Conservation (phyloP, 2,329 filamentous ascomycete species). For the Dactylella cylindrospora region DNA sequence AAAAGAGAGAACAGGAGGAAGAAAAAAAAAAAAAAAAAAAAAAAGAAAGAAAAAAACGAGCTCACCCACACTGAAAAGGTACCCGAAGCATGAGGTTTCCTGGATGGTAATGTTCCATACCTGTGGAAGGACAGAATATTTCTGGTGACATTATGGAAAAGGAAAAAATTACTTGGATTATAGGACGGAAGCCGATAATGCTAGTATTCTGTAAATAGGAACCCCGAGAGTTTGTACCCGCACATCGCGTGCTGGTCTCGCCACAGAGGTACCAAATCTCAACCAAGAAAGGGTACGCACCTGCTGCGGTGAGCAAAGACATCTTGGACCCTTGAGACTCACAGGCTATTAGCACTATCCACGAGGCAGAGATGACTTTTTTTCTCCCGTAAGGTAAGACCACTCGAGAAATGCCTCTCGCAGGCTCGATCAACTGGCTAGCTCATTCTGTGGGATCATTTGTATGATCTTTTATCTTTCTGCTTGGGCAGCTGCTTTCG, state of each 20-base stretch:
- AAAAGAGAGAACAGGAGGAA: too few relatives aligned
- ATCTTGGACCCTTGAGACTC: slow-evolving; percentile 12
- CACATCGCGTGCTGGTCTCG: slow-evolving; percentile 40
- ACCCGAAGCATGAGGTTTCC: not conserved
- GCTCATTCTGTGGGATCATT: slow-evolving; percentile 1
- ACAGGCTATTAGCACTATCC: not conserved
- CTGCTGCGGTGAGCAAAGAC: slow-evolving; percentile 14
- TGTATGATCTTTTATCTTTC: not conserved
- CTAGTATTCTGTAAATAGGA: too few relatives aligned
- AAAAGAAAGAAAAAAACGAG: slow-evolving; percentile 2
- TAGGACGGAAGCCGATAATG: too few relatives aligned
- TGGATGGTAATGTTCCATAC: slow-evolving; percentile 2
- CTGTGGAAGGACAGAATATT: not conserved
- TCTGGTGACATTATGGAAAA: too few relatives aligned
- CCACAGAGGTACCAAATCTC: slow-evolving; percentile 25
- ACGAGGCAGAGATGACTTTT: not conserved
- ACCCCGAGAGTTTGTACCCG: too few relatives aligned
- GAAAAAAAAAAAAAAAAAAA: too few relatives aligned
- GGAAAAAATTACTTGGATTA: too few relatives aligned
- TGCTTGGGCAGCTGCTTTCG: slow-evolving; percentile 32
- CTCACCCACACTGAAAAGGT: slow-evolving; percentile 7
- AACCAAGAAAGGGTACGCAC: too few relatives aligned
- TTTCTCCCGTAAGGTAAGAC: not conserved
- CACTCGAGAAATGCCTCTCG: slow-evolving; percentile 2
- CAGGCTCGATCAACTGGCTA: slow-evolving; percentile 15